Evolutionary conservation across 208 protist genomes (phyloP), one percentile per base, ranked within the genome.

Genomic region (Leishmania tropica): DNA sequence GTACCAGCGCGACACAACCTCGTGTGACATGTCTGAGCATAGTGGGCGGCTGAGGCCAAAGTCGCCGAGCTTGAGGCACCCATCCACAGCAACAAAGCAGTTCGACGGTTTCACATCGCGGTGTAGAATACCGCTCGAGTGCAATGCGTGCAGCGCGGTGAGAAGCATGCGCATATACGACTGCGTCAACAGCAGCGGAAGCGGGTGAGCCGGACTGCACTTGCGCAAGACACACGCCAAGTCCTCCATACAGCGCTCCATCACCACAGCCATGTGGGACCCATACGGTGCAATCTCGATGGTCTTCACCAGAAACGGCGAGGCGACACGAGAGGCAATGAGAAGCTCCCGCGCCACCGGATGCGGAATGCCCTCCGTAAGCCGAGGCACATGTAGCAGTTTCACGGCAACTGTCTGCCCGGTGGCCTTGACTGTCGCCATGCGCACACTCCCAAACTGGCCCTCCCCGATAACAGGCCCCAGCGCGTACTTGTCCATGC

Each of bases 1-100:
- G 86, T 99, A 99, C 99, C 99, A 99, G 1, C 99, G 92, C 24
- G 98, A 99, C 60, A 96, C 97, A 0, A 99, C 98, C 79, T 99
- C 94, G 74, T 98, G 93, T 8, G 96, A 96, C 85, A 99, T 99
- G 80, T 99, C 97, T 28, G 97, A 98, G 88, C 98, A 88, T 7
- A 88, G 83, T 28, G 87, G 86, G 1, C 92, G 87, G 17, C 88
- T 90, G n/a, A 98, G 88, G 11, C 96, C 96, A 84, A 97, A 98
- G 85, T 99, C 98, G 13, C 97, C 98, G 0, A 99, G 85, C 89
- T 99, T 99, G 0, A 99, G 56, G 8, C 37, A 80, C 2, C 86
- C 85, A 42, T 91, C 81, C 11, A 73, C 21, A 17, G 78, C 80
- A n/a, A 98, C 51, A n/a, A 97, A 90, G 84, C 92, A 97, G 86